A percentile compares a stretch with the other conserved stretches of the same genome.
phyloP scores from a whole-genome alignment of 2,329 filamentous ascomycete species.

The Epichloe glyceriae region DNA sequence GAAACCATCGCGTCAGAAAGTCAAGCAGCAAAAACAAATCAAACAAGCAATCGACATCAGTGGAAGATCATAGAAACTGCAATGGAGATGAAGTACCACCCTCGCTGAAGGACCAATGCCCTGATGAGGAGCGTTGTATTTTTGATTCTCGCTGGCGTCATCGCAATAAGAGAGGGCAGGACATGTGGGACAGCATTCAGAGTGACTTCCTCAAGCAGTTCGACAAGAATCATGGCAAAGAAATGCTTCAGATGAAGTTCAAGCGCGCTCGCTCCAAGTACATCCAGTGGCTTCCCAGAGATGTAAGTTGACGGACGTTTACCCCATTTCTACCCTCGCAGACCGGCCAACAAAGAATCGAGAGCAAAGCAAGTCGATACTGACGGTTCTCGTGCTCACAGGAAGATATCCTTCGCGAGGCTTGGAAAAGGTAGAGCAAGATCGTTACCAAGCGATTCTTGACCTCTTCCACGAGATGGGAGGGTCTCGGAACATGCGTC shows the following conservation, averaged over 20 bases:
- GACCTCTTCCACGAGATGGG: slow-evolving; percentile 35
- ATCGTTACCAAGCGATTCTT: slow-evolving; percentile 29
- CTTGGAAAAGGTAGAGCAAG: slow-evolving; percentile 28
- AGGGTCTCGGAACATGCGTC: slow-evolving; percentile 34
- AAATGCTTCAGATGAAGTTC: slow-evolving; percentile 44
- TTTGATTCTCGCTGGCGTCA: slow-evolving; percentile 35
- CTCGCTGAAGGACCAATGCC: slow-evolving; percentile 30
- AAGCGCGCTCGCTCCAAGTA: slow-evolving; percentile 36
- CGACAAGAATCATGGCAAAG: slow-evolving; percentile 27
- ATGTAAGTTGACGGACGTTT: slow-evolving; percentile 28
- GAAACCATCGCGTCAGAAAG: slow-evolving; percentile 18
- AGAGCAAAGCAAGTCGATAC: background rate
- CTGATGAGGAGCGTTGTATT: slow-evolving; percentile 34
- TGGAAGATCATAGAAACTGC: slow-evolving; percentile 23
- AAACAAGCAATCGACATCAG: slow-evolving; percentile 10
- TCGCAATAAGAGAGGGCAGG: slow-evolving; percentile 36
- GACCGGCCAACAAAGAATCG: background rate
- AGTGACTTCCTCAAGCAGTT: slow-evolving; percentile 26
- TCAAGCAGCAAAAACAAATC: slow-evolving; percentile 6
- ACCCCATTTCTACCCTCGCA: background rate
- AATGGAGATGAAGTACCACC: slow-evolving; percentile 21
- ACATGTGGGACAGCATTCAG: slow-evolving; percentile 45
- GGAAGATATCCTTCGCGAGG: slow-evolving; percentile 28
- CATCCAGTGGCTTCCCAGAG: slow-evolving; percentile 32
- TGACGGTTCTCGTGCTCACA: slow-evolving; percentile 10